Conservation (phyloP, 2,329 filamentous ascomycete genomes). For the Trichophyton schoenleinii region DNA sequence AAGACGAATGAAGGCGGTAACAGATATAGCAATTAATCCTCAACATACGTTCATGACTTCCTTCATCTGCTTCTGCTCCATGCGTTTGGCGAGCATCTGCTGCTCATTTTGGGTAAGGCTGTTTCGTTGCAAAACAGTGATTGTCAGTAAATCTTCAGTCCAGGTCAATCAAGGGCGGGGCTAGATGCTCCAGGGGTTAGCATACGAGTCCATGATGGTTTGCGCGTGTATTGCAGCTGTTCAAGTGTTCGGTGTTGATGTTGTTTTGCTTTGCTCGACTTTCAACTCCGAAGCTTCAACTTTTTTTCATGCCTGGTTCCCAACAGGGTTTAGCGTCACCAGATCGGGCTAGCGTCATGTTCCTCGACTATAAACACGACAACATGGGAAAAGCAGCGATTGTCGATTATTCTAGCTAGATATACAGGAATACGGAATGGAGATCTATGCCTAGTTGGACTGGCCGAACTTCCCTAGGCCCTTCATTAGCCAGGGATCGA, state of each 20-base stretch:
- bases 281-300: not conserved
- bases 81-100: conserved; percentile 82
- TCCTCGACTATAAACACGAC: no score
- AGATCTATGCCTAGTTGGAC: not conserved
- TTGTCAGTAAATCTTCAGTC: not conserved
- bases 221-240: not conserved
- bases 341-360: not conserved
- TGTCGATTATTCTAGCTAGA: not conserved
- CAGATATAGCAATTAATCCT: not conserved
- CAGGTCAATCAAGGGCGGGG: not conserved
- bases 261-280: not conserved
- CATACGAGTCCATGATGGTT: conserved; percentile 29
- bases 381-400: not conserved
- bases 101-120: conserved; percentile 69
- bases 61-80: conserved; percentile 98
- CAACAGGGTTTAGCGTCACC: not conserved
- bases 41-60: conserved; percentile 91
- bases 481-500: conserved; percentile 12
- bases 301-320: not conserved
- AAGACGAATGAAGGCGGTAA: not conserved
- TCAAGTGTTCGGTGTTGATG: not conserved
- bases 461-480: conserved; percentile 1
- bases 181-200: not conserved
- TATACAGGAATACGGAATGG: not conserved
- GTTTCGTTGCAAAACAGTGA: conserved; percentile 8